Conservation (phyloP, 2,329 filamentous ascomycete species). For the Claviceps digitariae region DNA sequence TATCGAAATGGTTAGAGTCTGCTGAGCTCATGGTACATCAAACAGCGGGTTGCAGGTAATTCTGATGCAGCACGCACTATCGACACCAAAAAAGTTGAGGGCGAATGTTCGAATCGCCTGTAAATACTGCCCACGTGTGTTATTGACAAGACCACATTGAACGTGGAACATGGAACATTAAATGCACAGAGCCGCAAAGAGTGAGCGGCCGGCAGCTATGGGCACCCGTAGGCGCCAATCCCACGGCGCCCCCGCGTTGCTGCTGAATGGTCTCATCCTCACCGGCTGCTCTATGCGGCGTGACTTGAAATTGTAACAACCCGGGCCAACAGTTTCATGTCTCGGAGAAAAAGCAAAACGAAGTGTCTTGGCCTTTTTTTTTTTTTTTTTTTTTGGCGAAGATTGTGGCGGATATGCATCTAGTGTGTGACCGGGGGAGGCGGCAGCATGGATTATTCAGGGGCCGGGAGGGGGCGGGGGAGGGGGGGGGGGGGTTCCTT, state of each 20-base stretch:
- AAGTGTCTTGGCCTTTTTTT: not conserved
- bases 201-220: too few relatives aligned
- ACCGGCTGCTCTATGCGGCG: not conserved
- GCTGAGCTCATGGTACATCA: too few relatives aligned
- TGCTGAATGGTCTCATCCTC: not conserved
- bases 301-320: not conserved
- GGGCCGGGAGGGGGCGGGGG: too few relatives aligned
- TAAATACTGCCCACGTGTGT: not conserved
- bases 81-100: too few relatives aligned
- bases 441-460: not conserved
- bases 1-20: too few relatives aligned
- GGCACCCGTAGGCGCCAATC: too few relatives aligned
- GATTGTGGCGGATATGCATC: not conserved
- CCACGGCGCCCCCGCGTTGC: too few relatives aligned
- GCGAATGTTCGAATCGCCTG: too few relatives aligned
- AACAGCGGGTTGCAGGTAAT: too few relatives aligned
- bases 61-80: too few relatives aligned
- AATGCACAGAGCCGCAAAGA: not conserved
- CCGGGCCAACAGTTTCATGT: not conserved
- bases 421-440: not conserved
- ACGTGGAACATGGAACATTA: too few relatives aligned
- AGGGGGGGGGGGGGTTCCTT: not conserved
- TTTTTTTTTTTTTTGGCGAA: too few relatives aligned
- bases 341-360: not conserved
- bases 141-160: not conserved